A percentile compares a stretch with the other conserved stretches of the same genome.
These are phyloP conservation scores for Marasmius tenuissimus DNA, from an alignment of 1,284 basidiomycete genomes.

Conservation along the genomic window DNA sequence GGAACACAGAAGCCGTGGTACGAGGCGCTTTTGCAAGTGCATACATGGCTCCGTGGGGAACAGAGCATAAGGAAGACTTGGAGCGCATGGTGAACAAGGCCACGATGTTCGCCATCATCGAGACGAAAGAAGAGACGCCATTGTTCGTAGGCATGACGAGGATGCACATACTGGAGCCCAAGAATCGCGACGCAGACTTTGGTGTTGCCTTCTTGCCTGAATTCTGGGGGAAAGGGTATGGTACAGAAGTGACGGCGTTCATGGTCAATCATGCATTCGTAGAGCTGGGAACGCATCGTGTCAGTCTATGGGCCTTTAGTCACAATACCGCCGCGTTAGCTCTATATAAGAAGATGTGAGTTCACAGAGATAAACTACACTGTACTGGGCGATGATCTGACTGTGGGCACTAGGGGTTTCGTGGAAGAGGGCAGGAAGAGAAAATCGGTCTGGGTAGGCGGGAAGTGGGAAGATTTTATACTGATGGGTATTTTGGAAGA, in stretches of 20 bases:
- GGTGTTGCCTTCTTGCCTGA: constrained; percentile 28
- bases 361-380: neutral
- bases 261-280: constrained; percentile 33
- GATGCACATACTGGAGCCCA: neutral
- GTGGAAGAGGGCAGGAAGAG: constrained; percentile 5
- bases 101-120: neutral
- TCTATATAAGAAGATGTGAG: constrained; percentile 34
- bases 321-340: constrained; percentile 29
- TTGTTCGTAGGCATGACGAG: constrained; percentile 4
- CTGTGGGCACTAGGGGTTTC: neutral
- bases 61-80: neutral
- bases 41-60: neutral
- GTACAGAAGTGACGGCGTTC: constrained; percentile 30
- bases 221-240: constrained; percentile 34
- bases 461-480: constrained; percentile 8
- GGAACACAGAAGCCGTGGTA: neutral
- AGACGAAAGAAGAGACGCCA: neutral
- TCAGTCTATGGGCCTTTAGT: constrained; percentile 29
- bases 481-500: constrained; percentile 9
- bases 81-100: neutral
- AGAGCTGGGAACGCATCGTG: constrained; percentile 31
- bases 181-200: constrained; percentile 29
- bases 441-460: constrained; percentile 8
- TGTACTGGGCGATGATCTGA: neutral
- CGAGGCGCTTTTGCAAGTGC: neutral